phyloP scores from a whole-genome alignment of 108 stramenopile species.

The Nitzschia inconspicua region DNA sequence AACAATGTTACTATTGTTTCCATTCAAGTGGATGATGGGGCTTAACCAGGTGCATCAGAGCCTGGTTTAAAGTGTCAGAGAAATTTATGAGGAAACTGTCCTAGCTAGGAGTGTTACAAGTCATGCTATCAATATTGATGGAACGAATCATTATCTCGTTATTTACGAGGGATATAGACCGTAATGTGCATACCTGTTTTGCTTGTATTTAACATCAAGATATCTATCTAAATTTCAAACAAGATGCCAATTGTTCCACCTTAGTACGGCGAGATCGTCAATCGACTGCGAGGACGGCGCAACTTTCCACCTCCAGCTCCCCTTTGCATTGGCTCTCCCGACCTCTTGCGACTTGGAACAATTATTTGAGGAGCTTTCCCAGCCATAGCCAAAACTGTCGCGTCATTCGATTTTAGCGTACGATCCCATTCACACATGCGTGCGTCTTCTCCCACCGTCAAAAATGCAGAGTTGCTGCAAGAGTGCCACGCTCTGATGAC shows the following conservation, averaged over 20 bases:
- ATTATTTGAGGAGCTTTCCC: conserved; percentile 3
- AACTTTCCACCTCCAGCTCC: conserved; percentile 7
- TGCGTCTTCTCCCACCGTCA: conserved; percentile 86
- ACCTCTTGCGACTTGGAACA: neutral
- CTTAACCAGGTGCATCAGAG: no score
- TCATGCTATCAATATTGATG: no score
- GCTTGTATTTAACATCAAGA: neutral
- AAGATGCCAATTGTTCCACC: neutral
- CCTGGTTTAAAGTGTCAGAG: no score
- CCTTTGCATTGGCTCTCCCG: neutral
- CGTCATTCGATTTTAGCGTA: neutral
- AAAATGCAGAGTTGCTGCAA: conserved; percentile 29
- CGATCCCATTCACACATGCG: conserved; percentile 79
- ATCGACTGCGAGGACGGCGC: conserved; percentile 21
- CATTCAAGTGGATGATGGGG: no score
- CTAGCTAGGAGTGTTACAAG: no score
- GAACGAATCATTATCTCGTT: no score
- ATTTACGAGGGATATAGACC: no score
- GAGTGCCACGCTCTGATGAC: conserved; percentile 69
- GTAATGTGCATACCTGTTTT: no score
- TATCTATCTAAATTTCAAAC: neutral
- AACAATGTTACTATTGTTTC: no score
- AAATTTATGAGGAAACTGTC: no score
- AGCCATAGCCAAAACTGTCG: no score
- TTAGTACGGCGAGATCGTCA: conserved; percentile 23